Evolutionary conservation across 768 basidiomycete species (phyloP).

Genomic region (Roridomyces roridus): DNA sequence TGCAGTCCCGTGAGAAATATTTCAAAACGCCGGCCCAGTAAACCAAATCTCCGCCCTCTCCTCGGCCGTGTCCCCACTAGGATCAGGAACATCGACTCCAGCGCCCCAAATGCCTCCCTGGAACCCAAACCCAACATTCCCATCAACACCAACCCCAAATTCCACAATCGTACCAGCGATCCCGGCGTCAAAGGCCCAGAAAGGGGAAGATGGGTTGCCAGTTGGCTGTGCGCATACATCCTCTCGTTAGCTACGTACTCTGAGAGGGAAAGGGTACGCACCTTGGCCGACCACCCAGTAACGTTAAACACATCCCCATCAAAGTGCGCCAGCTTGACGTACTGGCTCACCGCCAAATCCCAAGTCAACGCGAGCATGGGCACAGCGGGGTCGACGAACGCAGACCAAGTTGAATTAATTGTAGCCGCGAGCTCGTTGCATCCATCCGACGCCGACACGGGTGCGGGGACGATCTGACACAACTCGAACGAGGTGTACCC

Average conservation of each 20-base stretch:
- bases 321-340: conserved; percentile 19
- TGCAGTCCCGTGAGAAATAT: too few relatives aligned
- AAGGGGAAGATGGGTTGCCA: not conserved
- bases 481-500: conserved; percentile 18
- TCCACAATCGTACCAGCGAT: not conserved
- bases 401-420: conserved; percentile 6
- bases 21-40: too few relatives aligned
- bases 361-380: conserved; percentile 21
- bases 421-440: conserved; percentile 7
- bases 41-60: conserved; percentile 5
- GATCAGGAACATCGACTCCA: not conserved
- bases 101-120: not conserved
- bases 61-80: not conserved
- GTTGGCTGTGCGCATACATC: not conserved
- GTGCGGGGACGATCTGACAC: conserved; percentile 13
- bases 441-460: conserved; percentile 1
- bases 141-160: not conserved
- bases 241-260: too few relatives aligned
- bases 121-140: not conserved
- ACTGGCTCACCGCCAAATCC: conserved; percentile 6
- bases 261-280: not conserved
- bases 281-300: conserved; percentile 16
- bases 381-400: conserved; percentile 3
- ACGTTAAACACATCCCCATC: conserved; percentile 19
- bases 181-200: not conserved